Base-by-base conservation (phyloP, 164 flowering plant species). In the Nelumbo lutea region DNA sequence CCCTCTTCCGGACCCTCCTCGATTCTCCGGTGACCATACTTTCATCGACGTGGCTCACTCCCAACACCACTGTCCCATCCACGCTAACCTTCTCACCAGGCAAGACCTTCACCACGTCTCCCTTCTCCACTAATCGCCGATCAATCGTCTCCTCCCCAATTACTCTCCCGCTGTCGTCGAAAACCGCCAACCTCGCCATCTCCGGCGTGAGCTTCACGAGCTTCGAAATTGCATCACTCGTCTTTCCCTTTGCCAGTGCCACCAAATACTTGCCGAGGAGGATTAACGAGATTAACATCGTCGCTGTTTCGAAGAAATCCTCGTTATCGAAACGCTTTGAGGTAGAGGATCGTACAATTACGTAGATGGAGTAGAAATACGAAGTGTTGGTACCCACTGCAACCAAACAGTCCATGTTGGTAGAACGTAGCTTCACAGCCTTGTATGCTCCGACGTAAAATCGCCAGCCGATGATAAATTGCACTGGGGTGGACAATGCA, bases 11-110 rank as follows among this genome's bases (percentile, higher is more conserved):
- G 45, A 73, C 71, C 45, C 56, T 45, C 41, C 15, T 72, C 5
- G 70, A 67, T 53, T 72, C 75, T 27, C 75, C 75, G 0, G 67
- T 73, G 9, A 73, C 56, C 72, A 68, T 68, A 55, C 66, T 68
- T 57, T 73, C 69, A 38, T 68, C 65, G 40, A 73, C 72, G 14
- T 67, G 58, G 8, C 76, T 68, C 65, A 43, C 61, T 7, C 72
- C 76, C 55, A 45, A 9, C 45, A 73, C 72, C 53, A 73, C 76
- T 0, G 62, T 44, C 4, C 76, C 76, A 68, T 73, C 76, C 15
- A 67, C 65, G 45, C 71, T 40, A 10, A 73, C 72, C 62, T 43
- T 73, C 41, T 43, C 70, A 2, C 76, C 76, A 6, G 72, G 68
- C 14, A 73, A 43, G 40, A 68, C 55, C 57, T 68, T 72, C 43